Conservation (phyloP, 495 filamentous ascomycete species). For the Penicillium canariense region DNA sequence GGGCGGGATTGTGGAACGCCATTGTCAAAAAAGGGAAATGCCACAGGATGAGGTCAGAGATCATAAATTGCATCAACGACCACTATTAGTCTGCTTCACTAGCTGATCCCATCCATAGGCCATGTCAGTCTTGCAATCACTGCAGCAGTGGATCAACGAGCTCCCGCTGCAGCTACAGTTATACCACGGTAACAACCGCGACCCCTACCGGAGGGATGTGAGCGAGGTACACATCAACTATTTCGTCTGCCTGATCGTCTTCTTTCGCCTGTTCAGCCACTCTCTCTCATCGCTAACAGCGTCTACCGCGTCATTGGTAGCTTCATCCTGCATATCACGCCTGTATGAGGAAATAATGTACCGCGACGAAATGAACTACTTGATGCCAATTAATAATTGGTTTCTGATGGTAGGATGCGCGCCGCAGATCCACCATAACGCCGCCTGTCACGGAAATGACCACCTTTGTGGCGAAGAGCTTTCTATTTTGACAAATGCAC, state of each 20-base stretch:
- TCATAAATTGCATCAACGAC: background rate
- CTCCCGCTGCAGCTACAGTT: background rate
- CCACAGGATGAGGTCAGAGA: background rate
- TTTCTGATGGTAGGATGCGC: slow-evolving; percentile 13
- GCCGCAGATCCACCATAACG: slow-evolving; percentile 9
- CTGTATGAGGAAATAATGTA: slow-evolving; percentile 4
- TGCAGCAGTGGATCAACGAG: slow-evolving; percentile 2
- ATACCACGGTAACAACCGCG: background rate
- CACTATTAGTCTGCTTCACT: too few relatives aligned
- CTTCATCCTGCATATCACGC: slow-evolving; percentile 7
- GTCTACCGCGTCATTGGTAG: slow-evolving; percentile 6
- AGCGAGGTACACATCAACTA: slow-evolving; percentile 10
- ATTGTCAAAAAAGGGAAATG: background rate
- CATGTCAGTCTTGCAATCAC: background rate
- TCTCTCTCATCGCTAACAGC: background rate
- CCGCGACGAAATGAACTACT: slow-evolving; percentile 11
- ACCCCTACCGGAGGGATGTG: background rate
- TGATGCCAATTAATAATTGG: slow-evolving; percentile 13
- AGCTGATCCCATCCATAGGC: background rate
- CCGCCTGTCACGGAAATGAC: slow-evolving; percentile 2
- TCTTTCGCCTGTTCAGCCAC: slow-evolving; percentile 8
- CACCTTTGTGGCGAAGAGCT: slow-evolving; percentile 4
- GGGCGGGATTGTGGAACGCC: slow-evolving; percentile 2
- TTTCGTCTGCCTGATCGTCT: slow-evolving; percentile 10
- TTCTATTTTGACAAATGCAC: background rate